Conservation (phyloP, 495 filamentous ascomycete genomes). For the Aspergillus egyptiacus region DNA sequence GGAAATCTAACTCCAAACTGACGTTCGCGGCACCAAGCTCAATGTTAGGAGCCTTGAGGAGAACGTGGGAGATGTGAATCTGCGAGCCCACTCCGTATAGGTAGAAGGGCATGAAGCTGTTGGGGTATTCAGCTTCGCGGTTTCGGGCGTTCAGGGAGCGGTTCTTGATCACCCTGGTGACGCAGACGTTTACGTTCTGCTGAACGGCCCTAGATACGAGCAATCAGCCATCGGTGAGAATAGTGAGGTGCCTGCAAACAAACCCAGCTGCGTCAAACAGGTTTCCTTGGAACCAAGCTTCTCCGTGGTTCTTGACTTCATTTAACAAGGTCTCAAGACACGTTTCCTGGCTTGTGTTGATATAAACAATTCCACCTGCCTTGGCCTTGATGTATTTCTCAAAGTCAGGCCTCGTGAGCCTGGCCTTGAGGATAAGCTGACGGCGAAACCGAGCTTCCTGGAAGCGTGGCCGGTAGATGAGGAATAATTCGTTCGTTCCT, state of each 20-base stretch:
- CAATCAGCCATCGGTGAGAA: not conserved
- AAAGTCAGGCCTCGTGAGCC: not conserved
- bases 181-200: not conserved
- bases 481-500: not conserved
- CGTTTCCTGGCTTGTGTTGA: not conserved
- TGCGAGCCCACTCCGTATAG: slow-evolving; percentile 33
- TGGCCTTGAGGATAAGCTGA: slow-evolving; percentile 1
- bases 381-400: not conserved
- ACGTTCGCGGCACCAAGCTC: slow-evolving; percentile 3
- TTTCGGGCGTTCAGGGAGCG: slow-evolving; percentile 24
- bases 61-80: slow-evolving; percentile 33
- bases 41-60: slow-evolving; percentile 18
- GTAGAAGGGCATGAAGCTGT: slow-evolving; percentile 38
- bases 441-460: not conserved
- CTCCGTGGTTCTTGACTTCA: not conserved
- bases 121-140: slow-evolving; percentile 30
- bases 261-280: not conserved
- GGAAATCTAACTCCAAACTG: not conserved
- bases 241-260: not conserved
- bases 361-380: not conserved
- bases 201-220: not conserved
- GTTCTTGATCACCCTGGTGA: slow-evolving; percentile 22
- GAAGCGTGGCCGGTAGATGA: slow-evolving; percentile 1
- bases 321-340: not conserved
- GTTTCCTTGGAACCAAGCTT: not conserved